Evolutionary conservation across 768 basidiomycete genomes (phyloP), one percentile per base, ranked within the genome.

Genomic region (Melanogaster broomeanus): DNA sequence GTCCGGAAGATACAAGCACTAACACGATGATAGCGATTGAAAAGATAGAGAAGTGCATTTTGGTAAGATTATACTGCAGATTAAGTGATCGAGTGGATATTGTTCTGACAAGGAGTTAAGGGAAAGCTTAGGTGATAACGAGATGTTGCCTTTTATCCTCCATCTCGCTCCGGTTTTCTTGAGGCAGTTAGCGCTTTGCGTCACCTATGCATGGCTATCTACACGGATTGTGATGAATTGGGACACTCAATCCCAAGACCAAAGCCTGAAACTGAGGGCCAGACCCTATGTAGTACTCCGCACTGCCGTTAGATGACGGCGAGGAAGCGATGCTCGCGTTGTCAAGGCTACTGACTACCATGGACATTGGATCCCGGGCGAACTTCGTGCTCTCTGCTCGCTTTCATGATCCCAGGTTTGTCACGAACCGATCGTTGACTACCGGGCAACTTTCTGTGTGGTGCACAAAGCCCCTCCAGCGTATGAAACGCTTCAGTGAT

Each of bases 31-130:
- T 24, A 46, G 46, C 59, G n/a, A 24, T 16, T 21, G 38, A 37
- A 22, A 55, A 18, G 25, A 11, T 27, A 18, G 56, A 51, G 47
- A 18, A 51, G 24, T 49, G 59, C 61, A 63, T 63, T 44, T 45
- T 18, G 49, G 51, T 55, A 45, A 53, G 56, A 34, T 41, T 30
- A 22, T 24, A 45, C 28, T 52, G 40, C 27, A 42, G 41, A 38
- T 24, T 30, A 25, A 38, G 37, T n/a, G 22, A 28, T 51, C 25
- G 46, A 22, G 49, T 48, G 37, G 25, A 21, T 24, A 19, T 5
- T 41, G 21, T 40, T 27, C 24, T 15, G 48, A 33, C 40, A 48
- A 48, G 35, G 39, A 47, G 42, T 24, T 25, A 19, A 19, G 48
- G 21, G n/a, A 38, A 9, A 5, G 7, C 37, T 19, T 38, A 9